Base-by-base conservation (phyloP, 23 red algal species). In the Chondrus crispus region DNA sequence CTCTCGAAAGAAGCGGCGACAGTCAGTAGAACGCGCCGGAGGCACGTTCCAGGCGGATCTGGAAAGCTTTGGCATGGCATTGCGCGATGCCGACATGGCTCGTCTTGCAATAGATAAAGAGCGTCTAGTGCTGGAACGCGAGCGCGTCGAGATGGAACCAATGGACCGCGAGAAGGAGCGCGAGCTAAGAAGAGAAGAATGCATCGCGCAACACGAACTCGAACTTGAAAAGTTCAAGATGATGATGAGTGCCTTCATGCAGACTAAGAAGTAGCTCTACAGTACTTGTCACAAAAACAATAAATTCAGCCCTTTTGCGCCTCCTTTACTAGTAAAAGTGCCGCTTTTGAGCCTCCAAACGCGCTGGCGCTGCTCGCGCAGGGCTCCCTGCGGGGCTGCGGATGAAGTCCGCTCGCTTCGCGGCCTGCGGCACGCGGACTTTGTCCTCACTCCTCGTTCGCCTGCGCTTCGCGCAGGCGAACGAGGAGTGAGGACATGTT, bases 201-300 rank as follows among this genome's bases (percentile, higher is more conserved):
- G 16, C 71, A 37, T 1, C 37, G 71, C 8, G 44, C 0, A 48
- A 38, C 32, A 77, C 0, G 1, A 48, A 24, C 71, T 77, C 43
- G 22, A 77, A 20, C 71, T 77, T 42, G 71, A 77, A 38, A 77
- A 77, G 71, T 77, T 77, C 11, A 77, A 77, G 71, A 24, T 77
- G 24, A 24, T 77, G 26, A 24, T 1, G 26, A 14, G 38, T 37
- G 71, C 71, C 32, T 77, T 77, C 43, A 26, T 30, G 37, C 60
- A 66, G 60, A 66, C 60, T 0, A 22, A 32, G 26, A n/a, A 66
- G 7, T 66, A 66, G 60, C 7, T 12, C 26, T 12, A 1, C 35
- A 0, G n/a, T n/a, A n/a, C n/a, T n/a, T n/a, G n/a, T n/a, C n/a
- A n/a, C n/a, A n/a, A n/a, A n/a, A n/a, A n/a, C n/a, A n/a, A n/a